These are phyloP conservation scores for Yamadazyma paraphyllophila DNA, from an alignment of 805 yeast genomes.

Conservation along the genomic window DNA sequence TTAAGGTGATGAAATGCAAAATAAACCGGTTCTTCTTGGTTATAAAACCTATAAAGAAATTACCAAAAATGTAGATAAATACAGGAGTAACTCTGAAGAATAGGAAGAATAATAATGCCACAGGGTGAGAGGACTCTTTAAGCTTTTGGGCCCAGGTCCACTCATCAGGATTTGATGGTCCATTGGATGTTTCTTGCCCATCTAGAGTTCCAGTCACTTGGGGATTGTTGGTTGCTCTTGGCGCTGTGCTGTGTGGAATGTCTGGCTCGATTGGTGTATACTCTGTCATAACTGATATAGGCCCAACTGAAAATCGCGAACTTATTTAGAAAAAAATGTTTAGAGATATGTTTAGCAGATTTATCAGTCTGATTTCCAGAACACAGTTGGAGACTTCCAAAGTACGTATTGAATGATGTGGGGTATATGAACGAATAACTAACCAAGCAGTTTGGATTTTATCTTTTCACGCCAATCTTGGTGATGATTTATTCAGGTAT, in stretches of 20 bases:
- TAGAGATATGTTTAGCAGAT: conserved; percentile 23
- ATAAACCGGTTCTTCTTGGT: conserved; percentile 51
- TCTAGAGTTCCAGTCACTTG: neutral
- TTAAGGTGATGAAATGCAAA: conserved; percentile 73
- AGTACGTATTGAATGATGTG: conserved; percentile 26
- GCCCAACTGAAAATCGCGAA: conserved; percentile 1
- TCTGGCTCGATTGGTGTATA: conserved; percentile 35
- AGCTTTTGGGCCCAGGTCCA: conserved; percentile 35
- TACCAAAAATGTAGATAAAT: conserved; percentile 67
- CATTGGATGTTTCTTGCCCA: neutral
- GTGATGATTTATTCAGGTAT: conserved; percentile 93
- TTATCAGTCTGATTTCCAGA: conserved; percentile 37
- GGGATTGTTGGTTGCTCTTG: neutral
- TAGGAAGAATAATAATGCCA: conserved; percentile 67
- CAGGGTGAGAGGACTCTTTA: conserved; percentile 75
- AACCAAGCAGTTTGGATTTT: conserved; percentile 64
- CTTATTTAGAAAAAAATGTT: conserved; percentile 1
- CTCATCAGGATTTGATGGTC: conserved; percentile 14
- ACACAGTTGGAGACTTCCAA: conserved; percentile 45
- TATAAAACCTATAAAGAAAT: conserved; percentile 52
- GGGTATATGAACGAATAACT: conserved; percentile 3
- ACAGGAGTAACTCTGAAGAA: conserved; percentile 63
- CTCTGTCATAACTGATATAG: conserved; percentile 5
- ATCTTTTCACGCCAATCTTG: conserved; percentile 80
- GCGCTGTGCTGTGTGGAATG: conserved; percentile 1